Evolutionary conservation across 1,284 basidiomycete species (phyloP).

Genomic region (Rugosomyces carneus): DNA sequence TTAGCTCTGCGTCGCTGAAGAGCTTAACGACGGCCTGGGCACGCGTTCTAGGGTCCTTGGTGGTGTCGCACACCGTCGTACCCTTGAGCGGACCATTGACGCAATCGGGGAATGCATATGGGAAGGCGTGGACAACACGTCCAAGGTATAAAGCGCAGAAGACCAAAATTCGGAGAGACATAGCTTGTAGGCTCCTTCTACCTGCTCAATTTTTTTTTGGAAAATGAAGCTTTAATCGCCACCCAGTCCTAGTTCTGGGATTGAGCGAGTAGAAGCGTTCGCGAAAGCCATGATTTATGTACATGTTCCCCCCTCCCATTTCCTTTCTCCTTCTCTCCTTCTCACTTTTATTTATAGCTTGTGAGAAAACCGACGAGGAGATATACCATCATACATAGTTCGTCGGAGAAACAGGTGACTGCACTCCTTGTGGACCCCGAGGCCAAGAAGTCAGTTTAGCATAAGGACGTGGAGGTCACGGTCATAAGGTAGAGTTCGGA

Average conservation of each 20-base stretch:
- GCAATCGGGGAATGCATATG: constrained; percentile 43
- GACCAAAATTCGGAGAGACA: constrained; percentile 2
- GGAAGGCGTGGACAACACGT: constrained; percentile 13
- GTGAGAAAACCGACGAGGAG: not conserved
- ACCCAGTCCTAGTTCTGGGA: not conserved
- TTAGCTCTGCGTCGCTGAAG: constrained; percentile 45
- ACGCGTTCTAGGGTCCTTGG: constrained; percentile 38
- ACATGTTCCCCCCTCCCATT: not conserved
- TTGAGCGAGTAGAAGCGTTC: not conserved
- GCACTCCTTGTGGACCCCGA: not conserved
- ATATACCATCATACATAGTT: not conserved
- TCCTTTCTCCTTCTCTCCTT: not conserved
- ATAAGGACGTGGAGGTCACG: constrained; percentile 3
- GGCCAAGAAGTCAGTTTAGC: not conserved
- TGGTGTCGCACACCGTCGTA: constrained; percentile 44
- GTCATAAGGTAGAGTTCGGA: not conserved
- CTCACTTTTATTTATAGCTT: not conserved
- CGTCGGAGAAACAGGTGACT: not conserved
- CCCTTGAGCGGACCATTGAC: constrained; percentile 35
- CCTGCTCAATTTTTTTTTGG: not conserved
- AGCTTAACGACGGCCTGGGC: constrained; percentile 40
- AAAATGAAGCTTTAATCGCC: not conserved
- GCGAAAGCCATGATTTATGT: not conserved
- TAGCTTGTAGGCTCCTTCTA: not conserved
- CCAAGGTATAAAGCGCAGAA: constrained; percentile 7